phyloP scores from a whole-genome alignment of 140 eudicot genomes.

The Cichorium intybus region DNA sequence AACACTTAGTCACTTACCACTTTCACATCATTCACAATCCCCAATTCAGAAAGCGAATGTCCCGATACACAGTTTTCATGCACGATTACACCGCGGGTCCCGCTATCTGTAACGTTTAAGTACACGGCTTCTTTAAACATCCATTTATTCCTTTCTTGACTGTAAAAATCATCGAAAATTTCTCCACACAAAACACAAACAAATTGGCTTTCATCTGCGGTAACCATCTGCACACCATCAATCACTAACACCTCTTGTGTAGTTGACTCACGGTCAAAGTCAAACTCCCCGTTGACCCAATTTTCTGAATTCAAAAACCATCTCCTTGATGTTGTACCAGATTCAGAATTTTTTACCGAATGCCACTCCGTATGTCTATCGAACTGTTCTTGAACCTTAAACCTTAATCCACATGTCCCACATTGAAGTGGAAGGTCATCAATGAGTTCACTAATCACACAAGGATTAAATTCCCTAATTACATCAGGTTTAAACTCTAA shows the following conservation, averaged over 20 bases:
- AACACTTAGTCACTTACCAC: constrained; percentile 59
- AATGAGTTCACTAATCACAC: constrained; percentile 57
- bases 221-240: constrained; percentile 57
- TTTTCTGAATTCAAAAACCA: constrained; percentile 58
- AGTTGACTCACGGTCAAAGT: constrained; percentile 3
- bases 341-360: constrained; percentile 31
- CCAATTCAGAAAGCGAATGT: constrained; percentile 48
- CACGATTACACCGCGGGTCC: constrained; percentile 46
- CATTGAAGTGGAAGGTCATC: constrained; percentile 75
- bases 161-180: constrained; percentile 72
- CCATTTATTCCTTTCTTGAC: constrained; percentile 65
- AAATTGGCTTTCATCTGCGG: constrained; percentile 82
- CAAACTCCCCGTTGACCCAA: constrained; percentile 45
- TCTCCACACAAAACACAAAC: constrained; percentile 90
- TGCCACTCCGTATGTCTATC: constrained; percentile 91
- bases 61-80: constrained; percentile 72
- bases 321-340: constrained; percentile 38
- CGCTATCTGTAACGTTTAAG: constrained; percentile 27
- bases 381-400: constrained; percentile 58
- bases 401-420: constrained; percentile 61
- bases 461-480: constrained; percentile 57
- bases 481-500: constrained; percentile 69
- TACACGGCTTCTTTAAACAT: constrained; percentile 83
- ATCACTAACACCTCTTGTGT: constrained; percentile 34
- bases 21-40: constrained; percentile 47